These are phyloP conservation scores for Trichosanthes truncata DNA, from an alignment of 306 rosid genomes.

Conservation along the genomic window DNA sequence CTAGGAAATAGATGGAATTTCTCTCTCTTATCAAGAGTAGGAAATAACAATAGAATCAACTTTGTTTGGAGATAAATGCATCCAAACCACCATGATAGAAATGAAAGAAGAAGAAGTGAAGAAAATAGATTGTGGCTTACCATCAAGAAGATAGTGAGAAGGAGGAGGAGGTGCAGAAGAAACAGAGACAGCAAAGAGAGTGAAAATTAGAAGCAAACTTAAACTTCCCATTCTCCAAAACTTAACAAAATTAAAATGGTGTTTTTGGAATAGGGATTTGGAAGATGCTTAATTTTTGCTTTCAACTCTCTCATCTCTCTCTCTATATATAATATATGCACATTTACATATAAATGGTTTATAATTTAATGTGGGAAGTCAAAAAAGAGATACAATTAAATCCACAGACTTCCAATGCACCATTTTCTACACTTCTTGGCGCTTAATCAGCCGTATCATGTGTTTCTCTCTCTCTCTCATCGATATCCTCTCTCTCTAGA, in stretches of 20 bases:
- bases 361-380: neutral
- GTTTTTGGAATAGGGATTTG: neutral
- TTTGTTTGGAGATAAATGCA: too few relatives aligned
- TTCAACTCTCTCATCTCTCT: neutral
- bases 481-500: too few relatives aligned
- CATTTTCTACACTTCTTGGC: neutral
- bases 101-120: neutral
- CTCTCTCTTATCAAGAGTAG: neutral
- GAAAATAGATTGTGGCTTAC: neutral
- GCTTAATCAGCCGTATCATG: neutral
- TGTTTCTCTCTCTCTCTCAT: neutral
- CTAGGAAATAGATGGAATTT: too few relatives aligned
- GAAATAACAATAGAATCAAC: neutral
- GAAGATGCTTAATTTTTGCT: neutral
- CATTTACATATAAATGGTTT: neutral
- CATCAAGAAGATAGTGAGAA: constrained; percentile 23
- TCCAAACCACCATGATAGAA: neutral
- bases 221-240: neutral
- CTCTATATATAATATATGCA: neutral
- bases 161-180: constrained; percentile 7
- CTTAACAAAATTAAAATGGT: neutral
- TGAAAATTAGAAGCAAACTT: neutral
- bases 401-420: neutral
- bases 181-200: constrained; percentile 10
- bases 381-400: neutral